Evolutionary conservation across 2,329 filamentous ascomycete genomes (phyloP).

Genomic region (Fusarium staphyleae): DNA sequence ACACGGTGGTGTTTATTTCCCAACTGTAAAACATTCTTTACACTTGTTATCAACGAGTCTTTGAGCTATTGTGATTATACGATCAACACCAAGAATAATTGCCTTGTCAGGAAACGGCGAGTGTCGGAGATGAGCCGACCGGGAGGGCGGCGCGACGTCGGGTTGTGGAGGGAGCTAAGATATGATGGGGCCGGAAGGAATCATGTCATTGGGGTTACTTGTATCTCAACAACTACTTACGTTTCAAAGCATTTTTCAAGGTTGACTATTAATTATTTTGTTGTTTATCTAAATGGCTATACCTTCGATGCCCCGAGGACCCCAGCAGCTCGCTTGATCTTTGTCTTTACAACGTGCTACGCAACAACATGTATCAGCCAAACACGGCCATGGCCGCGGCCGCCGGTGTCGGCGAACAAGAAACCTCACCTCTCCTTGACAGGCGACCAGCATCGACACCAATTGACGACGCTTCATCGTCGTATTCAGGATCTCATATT

Average conservation of each 20-base stretch:
- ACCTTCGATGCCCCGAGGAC: not conserved
- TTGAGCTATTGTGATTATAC: not conserved
- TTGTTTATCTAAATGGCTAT: too few relatives aligned
- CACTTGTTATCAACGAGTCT: not conserved
- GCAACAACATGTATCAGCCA: not conserved
- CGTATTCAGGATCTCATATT: slow-evolving; percentile 1
- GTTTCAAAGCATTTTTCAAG: too few relatives aligned
- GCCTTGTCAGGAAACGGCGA: slow-evolving; percentile 1
- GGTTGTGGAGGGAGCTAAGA: slow-evolving; percentile 13
- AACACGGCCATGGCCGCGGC: slow-evolving; percentile 17
- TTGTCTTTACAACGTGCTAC: not conserved
- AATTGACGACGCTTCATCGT: not conserved
- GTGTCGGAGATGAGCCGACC: slow-evolving; percentile 18
- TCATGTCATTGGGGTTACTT: not conserved
- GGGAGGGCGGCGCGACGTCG: not conserved
- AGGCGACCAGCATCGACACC: slow-evolving; percentile 3
- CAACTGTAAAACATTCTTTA: not conserved
- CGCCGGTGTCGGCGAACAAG: slow-evolving; percentile 23
- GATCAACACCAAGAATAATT: not conserved
- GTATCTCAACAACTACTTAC: too few relatives aligned
- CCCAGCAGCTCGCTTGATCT: not conserved
- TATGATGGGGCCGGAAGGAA: slow-evolving; percentile 16
- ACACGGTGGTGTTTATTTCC: too few relatives aligned
- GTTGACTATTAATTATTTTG: too few relatives aligned
- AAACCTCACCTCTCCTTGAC: slow-evolving; percentile 16